A percentile compares a stretch with the other conserved stretches of the same genome.
phyloP scores from a whole-genome alignment of 2,329 filamentous ascomycete species.

The Neoascochyta sp. region DNA sequence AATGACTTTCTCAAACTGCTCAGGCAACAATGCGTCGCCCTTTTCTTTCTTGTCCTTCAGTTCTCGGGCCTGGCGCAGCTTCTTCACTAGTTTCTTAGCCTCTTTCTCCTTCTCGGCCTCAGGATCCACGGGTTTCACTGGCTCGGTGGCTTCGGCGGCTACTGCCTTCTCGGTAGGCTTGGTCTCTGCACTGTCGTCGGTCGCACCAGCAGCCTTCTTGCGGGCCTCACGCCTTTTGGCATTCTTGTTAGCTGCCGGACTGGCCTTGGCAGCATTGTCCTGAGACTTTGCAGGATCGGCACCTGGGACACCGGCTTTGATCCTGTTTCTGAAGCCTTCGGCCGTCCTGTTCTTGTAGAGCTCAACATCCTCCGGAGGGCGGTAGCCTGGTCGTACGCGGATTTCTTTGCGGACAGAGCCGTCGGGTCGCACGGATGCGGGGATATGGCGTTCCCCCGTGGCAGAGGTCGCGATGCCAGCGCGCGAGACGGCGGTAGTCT shows the following conservation, averaged over 20 bases:
- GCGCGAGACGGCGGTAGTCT: constrained; percentile 34
- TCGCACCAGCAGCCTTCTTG: constrained; percentile 50
- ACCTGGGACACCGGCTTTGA: constrained; percentile 68
- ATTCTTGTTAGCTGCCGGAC: constrained; percentile 69
- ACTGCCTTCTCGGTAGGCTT: constrained; percentile 21
- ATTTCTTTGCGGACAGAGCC: constrained; percentile 93
- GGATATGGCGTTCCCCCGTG: constrained; percentile 83
- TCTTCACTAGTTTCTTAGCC: constrained; percentile 86
- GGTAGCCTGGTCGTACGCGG: constrained; percentile 87
- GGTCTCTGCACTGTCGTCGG: constrained; percentile 52
- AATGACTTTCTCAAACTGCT: constrained; percentile 96
- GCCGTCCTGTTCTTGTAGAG: constrained; percentile 92
- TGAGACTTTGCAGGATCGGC: constrained; percentile 53
- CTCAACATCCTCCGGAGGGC: constrained; percentile 91
- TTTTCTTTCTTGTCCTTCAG: constrained; percentile 86
- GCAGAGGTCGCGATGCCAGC: constrained; percentile 64
- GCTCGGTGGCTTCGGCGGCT: constrained; percentile 17
- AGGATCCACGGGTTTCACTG: constrained; percentile 49
- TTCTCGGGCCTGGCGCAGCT: constrained; percentile 88
- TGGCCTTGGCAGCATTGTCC: constrained; percentile 48
- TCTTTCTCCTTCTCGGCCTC: constrained; percentile 88
- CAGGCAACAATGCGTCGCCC: constrained; percentile 77
- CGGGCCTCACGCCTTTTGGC: constrained; percentile 71
- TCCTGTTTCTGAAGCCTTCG: constrained; percentile 75
- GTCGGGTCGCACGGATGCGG: constrained; percentile 79